These are phyloP conservation scores for Trichoderma sp. DNA, from an alignment of 2,329 filamentous ascomycete genomes.

Conservation along the genomic window DNA sequence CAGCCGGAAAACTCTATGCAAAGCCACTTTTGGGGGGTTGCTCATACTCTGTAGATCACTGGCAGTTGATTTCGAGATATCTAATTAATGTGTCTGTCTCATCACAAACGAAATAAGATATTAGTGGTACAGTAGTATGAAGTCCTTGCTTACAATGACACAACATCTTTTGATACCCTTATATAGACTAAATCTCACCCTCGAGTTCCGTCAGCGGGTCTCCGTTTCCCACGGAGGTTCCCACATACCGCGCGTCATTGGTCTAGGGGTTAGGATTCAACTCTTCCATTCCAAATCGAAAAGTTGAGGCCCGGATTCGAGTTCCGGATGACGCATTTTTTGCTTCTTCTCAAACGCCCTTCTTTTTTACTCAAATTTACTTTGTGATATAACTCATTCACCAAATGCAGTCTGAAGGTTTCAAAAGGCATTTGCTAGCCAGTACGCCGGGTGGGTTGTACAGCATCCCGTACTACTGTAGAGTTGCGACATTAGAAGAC, in stretches of 20 bases:
- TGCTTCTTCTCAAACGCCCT: background rate
- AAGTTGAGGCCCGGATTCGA: slow-evolving; percentile 21
- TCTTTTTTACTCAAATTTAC: background rate
- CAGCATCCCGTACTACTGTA: too few relatives aligned
- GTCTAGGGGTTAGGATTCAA: slow-evolving; percentile 21
- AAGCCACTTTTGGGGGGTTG: background rate
- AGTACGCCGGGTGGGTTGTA: too few relatives aligned
- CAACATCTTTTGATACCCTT: background rate
- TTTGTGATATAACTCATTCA: background rate
- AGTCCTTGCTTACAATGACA: too few relatives aligned
- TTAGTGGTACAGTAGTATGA: too few relatives aligned
- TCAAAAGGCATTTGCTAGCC: background rate
- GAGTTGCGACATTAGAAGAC: too few relatives aligned
- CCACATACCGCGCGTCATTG: slow-evolving; percentile 2
- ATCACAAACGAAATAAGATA: too few relatives aligned
- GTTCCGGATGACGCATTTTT: slow-evolving; percentile 20
- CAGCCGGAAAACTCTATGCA: background rate
- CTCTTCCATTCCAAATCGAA: slow-evolving; percentile 16
- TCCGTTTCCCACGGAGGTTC: background rate
- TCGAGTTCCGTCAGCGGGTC: slow-evolving; percentile 7
- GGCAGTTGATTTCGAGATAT: background rate
- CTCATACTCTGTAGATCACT: background rate
- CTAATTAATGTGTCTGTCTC: too few relatives aligned
- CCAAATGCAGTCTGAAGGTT: background rate
- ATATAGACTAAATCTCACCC: background rate